Evolutionary conservation across 129 eudicot species (phyloP).

Genomic region (Tagetes erecta): DNA sequence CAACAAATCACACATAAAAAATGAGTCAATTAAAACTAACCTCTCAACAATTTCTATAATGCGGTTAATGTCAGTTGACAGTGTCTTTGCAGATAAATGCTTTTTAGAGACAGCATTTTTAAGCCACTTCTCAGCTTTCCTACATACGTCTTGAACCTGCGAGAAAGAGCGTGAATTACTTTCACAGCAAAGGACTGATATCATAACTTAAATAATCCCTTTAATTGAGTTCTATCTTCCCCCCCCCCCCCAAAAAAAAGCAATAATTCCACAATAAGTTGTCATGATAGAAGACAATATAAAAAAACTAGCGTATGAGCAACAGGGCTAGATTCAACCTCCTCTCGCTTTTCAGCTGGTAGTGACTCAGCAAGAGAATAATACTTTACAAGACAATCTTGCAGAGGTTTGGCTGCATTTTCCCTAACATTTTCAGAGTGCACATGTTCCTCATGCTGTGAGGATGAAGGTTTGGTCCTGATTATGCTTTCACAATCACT

Average conservation of each 20-base stretch:
- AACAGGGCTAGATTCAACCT: constrained; percentile 41
- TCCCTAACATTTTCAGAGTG: constrained; percentile 52
- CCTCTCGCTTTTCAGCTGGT: constrained; percentile 44
- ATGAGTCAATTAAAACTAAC: not conserved
- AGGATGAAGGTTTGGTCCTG: not conserved
- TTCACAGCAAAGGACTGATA: not conserved
- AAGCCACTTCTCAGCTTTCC: not conserved
- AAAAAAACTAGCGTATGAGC: not conserved
- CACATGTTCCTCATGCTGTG: not conserved
- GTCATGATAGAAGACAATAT: not conserved
- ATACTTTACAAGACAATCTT: constrained; percentile 43
- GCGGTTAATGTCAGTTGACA: not conserved
- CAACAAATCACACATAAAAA: not conserved
- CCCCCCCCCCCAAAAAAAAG: not conserved
- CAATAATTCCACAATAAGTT: not conserved
- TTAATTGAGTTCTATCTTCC: not conserved
- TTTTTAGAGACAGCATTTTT: not conserved
- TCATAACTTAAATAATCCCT: not conserved
- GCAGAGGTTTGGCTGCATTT: constrained; percentile 44
- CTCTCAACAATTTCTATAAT: not conserved
- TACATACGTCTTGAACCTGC: not conserved
- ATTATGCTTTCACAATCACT: not conserved
- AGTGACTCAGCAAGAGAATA: constrained; percentile 50
- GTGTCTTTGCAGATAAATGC: not conserved
- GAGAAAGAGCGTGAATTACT: not conserved